Evolutionary conservation across 306 rosid species (phyloP).

Genomic region (Morella rubra): DNA sequence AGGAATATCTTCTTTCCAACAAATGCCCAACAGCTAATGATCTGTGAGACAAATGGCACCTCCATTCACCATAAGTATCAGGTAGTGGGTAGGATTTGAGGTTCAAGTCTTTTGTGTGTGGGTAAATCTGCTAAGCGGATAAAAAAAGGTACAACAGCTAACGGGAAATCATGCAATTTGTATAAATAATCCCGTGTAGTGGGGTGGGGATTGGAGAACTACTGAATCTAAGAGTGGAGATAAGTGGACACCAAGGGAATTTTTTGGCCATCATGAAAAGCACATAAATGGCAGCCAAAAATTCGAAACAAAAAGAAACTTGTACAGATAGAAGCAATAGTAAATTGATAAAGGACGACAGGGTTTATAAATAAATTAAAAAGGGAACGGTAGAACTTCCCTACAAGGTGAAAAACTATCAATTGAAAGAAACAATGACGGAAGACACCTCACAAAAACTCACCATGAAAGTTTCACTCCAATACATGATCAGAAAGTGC

Average conservation of each 20-base stretch:
- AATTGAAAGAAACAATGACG: neutral
- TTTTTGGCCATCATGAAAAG: neutral
- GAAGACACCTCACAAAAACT: neutral
- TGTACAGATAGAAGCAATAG: neutral
- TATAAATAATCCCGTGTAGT: neutral
- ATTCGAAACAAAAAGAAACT: neutral
- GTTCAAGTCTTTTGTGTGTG: neutral
- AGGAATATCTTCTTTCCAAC: neutral
- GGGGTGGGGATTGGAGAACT: neutral
- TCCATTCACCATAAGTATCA: neutral
- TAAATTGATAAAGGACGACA: constrained; percentile 12
- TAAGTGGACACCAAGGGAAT: neutral
- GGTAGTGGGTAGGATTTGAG: neutral
- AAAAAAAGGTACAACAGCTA: neutral
- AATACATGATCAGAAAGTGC: neutral
- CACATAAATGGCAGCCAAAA: neutral
- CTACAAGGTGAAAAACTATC: neutral
- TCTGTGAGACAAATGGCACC: neutral
- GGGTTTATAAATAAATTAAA: neutral
- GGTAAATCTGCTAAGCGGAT: neutral
- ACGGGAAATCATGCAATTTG: neutral
- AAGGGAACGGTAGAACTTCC: too few relatives aligned
- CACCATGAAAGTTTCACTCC: neutral
- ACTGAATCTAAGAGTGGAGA: neutral
- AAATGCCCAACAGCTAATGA: neutral